Evolutionary conservation across 306 rosid genomes (phyloP), one percentile per base, ranked within the genome.

Genomic region (Pyrus bretschneideri): DNA sequence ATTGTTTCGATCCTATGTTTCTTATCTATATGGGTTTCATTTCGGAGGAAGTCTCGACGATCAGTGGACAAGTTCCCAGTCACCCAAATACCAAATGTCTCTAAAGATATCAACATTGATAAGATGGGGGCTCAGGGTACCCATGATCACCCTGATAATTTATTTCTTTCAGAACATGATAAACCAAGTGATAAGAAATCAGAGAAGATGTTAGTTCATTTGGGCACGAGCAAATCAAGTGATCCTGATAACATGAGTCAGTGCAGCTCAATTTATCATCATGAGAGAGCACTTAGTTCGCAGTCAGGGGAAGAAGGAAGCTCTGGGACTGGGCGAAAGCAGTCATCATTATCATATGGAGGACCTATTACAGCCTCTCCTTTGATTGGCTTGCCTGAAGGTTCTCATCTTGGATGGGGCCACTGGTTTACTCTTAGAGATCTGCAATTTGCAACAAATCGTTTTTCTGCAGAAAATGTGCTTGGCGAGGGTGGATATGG

Each of bases 371-470:
- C 98, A 27, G 88, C 97, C 69, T 94, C 98, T 80, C 98, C 98
- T 79, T 71, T 92, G 45, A 45, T 89, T 72, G 97, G 97, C 46
- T 76, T 94, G 91, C 98, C 98, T 1, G 98, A 94, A 88, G 40
- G 86, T 86, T 94, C 98, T 54, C 98, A 89, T 88, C 97, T 92
- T 81, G 98, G 97, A 27, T 94, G 98, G 98, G 98, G 98, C 77
- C 98, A 94, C 83, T 94, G 98, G 97, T 94, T 94, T 84, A 94
- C 96, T 21, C 97, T 94, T 79, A 87, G 98, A 80, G 98, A 94
- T 89, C 91, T 94, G 35, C 88, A 94, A 76, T 87, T 74, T 69
- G 91, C 97, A 1, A 94, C 98, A 38, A 84, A 81, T 70, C 85
- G 89, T 58, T 94, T 94, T 76, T 80, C 92, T 42, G 70, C 87